Base-by-base conservation (phyloP, 2,329 filamentous ascomycete genomes). In the Gliomastix tumulicola region DNA sequence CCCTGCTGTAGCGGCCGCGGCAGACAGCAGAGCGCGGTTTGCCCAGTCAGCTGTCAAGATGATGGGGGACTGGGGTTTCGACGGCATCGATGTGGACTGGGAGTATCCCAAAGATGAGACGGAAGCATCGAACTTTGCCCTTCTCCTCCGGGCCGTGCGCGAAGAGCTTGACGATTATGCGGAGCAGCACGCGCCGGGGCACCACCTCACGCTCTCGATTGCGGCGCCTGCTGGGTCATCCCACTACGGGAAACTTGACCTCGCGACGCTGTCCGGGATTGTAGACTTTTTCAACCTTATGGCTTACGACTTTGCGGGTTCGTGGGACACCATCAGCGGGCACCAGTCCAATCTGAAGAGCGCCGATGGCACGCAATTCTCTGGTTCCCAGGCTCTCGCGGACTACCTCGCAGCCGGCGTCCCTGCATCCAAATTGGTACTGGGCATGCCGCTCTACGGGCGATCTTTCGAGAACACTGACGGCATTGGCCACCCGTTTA, bases 401-500 rank as follows among this genome's bases (percentile, higher is more conserved):
- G 76, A 71, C 37, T 92, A 92, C 59, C 58, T 79, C 12, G 54
- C 63, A 1, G 69, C 69, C 3, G 80, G 79, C 4, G 73, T 90
- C 0, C 63, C 74, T 0, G 50, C 76, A 0, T 51, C 59, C 23
- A 89, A 89, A 57, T 74, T 94, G 39, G 71, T 85, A 2, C 63
- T 92, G 5, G 86, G 86, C 2, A 80, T 90, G 69, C 85, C 87
- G 0, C 65, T 92, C 3, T 92, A 92, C 53, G 87, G 86, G 2
- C 80, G 84, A 17, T 66, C 79, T 0, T 92, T 90, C 50, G 15
- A 45, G 60, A 68, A 40, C 15, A 50, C 49, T 1, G 23, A 25
- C 0, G 51, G 50, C 3, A 27, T 53, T 0, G 51, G 50, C 7
- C 40, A 48, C 23, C 7, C 45, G 2, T 53, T 33, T n/a, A 16